These are phyloP conservation scores for Tetradesmus lagerheimii DNA, from an alignment of 139 green algal species.

Conservation along the genomic window DNA sequence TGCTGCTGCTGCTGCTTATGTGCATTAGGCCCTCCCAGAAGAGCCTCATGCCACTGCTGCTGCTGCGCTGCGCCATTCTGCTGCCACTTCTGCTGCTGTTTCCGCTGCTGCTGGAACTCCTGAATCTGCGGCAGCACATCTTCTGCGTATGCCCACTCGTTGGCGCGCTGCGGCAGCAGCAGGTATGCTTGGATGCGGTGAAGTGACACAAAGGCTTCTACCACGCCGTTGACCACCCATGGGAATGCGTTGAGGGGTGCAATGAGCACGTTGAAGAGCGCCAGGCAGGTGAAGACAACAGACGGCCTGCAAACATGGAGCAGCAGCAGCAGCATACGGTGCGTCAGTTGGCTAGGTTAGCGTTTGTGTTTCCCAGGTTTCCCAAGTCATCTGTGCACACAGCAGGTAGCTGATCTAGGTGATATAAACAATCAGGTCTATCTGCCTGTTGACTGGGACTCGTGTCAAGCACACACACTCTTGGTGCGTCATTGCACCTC, in stretches of 20 bases:
- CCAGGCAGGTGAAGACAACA: constrained; percentile 81
- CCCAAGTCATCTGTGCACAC: no score
- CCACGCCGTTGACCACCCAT: constrained; percentile 88
- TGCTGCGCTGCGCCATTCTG: background rate
- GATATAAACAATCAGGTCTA: no score
- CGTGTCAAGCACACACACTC: no score
- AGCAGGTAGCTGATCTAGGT: no score
- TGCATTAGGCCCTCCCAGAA: background rate
- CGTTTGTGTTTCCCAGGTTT: no score
- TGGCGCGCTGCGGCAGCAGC: constrained; percentile 14
- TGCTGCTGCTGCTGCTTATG: constrained; percentile 20
- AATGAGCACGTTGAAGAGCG: constrained; percentile 93
- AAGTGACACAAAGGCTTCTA: constrained; percentile 84
- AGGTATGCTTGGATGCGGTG: constrained; percentile 65
- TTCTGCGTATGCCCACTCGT: constrained; percentile 2
- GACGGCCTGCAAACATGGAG: constrained; percentile 32
- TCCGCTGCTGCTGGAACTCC: constrained; percentile 9
- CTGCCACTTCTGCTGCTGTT: background rate
- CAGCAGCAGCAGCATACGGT: no score
- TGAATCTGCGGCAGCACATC: background rate
- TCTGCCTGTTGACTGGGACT: no score
- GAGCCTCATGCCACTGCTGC: background rate
- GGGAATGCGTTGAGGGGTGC: constrained; percentile 74
- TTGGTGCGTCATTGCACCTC: no score
- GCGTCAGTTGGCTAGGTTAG: no score